Conservation (phyloP, 169 alveolate species). For the Cryptosporidium muris region DNA sequence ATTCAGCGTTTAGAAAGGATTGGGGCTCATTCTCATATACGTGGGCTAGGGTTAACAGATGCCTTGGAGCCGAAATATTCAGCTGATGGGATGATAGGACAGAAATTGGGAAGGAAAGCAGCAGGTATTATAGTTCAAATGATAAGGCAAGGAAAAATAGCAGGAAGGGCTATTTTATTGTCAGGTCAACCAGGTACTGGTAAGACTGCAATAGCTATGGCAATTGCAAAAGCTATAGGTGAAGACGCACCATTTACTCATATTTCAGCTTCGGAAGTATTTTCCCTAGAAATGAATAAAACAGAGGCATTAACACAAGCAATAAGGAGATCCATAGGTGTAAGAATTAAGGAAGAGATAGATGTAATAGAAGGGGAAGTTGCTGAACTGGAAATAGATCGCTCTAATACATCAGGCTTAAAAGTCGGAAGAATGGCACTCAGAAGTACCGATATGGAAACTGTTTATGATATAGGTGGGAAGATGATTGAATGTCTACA, state of each 20-base stretch:
- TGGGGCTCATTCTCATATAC: constrained; percentile 98
- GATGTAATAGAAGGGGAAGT: constrained; percentile 99
- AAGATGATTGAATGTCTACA: constrained; percentile 91
- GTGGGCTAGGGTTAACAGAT: constrained; percentile 98
- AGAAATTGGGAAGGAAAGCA: constrained; percentile 93
- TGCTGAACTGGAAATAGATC: constrained; percentile 97
- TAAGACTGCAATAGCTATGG: constrained; percentile 99
- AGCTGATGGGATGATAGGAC: constrained; percentile 96
- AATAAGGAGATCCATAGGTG: constrained; percentile 97
- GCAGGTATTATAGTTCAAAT: constrained; percentile 93
- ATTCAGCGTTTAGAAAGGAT: constrained; percentile 91
- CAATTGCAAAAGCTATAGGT: constrained; percentile 97
- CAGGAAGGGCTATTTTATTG: constrained; percentile 97
- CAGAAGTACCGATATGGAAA: constrained; percentile 99
- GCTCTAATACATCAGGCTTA: constrained; percentile 84
- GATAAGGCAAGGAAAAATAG: constrained; percentile 96
- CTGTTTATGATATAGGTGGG: constrained; percentile 95
- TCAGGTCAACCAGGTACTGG: constrained; percentile 99
- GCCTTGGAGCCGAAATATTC: constrained; percentile 92
- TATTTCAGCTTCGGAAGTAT: constrained; percentile 98
- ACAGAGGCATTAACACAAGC: constrained; percentile 96
- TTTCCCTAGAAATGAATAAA: constrained; percentile 96
- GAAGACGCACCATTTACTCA: constrained; percentile 97
- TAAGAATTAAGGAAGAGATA: constrained; percentile 97
- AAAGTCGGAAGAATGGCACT: constrained; percentile 94